These are phyloP conservation scores for Sporothrix pallida DNA, from an alignment of 2,329 filamentous ascomycete species.

Conservation along the genomic window DNA sequence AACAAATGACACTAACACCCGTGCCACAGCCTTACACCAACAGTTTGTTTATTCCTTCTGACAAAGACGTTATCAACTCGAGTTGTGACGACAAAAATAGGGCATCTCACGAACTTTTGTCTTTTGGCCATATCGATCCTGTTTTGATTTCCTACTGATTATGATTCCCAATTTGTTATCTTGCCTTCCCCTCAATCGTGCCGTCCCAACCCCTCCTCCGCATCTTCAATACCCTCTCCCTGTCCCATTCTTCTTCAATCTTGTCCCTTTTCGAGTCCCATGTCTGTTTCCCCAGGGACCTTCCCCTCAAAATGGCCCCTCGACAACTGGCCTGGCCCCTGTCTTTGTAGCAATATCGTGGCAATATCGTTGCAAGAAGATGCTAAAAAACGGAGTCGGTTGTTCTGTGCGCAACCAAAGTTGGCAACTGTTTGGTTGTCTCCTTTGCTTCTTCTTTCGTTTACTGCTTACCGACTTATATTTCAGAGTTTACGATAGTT, in stretches of 20 bases:
- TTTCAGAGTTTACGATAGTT: neutral
- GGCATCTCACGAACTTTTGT: neutral
- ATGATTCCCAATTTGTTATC: neutral
- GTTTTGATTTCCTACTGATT: neutral
- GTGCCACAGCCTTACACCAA: slow-evolving; percentile 9
- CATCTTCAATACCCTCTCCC: slow-evolving; percentile 18
- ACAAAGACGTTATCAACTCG: neutral
- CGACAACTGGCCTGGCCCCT: neutral
- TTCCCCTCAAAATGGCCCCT: slow-evolving; percentile 17
- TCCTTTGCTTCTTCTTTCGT: neutral
- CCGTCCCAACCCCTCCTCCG: slow-evolving; percentile 14
- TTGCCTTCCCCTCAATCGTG: neutral
- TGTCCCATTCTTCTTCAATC: neutral
- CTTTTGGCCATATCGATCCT: neutral
- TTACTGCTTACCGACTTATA: neutral
- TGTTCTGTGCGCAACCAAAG: slow-evolving; percentile 30
- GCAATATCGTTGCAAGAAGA: neutral
- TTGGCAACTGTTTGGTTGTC: slow-evolving; percentile 24
- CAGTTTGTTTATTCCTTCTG: neutral
- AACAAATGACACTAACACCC: neutral
- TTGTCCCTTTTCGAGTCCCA: neutral
- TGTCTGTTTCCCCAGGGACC: slow-evolving; percentile 1
- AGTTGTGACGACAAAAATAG: neutral
- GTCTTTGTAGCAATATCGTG: neutral
- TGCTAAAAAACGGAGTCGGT: neutral